These are phyloP conservation scores for Flaveria robusta DNA, from an alignment of 129 eudicot genomes.

Conservation along the genomic window DNA sequence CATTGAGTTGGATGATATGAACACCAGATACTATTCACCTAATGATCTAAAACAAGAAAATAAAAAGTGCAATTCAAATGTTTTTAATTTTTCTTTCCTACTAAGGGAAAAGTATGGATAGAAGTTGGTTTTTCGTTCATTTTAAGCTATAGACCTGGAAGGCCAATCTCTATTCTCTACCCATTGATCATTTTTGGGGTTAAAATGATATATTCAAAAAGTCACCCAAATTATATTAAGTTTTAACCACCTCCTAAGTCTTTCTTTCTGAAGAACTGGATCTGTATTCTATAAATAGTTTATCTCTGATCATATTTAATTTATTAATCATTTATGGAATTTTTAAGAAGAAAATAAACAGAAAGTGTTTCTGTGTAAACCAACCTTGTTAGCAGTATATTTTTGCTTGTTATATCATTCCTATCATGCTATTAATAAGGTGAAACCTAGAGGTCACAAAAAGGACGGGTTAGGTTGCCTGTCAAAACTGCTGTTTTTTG, in stretches of 20 bases:
- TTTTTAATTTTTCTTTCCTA: too few species aligned
- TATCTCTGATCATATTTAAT: not conserved
- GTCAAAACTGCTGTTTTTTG: not conserved
- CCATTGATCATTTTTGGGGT: not conserved
- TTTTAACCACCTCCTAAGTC: not conserved
- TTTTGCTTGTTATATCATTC: not conserved
- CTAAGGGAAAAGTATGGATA: not conserved
- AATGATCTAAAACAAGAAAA: not conserved
- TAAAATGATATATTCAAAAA: not conserved
- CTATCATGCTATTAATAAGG: not conserved
- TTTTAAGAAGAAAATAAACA: not conserved
- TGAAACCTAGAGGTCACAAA: slow-evolving; percentile 3
- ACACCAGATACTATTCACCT: not conserved
- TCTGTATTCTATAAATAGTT: not conserved
- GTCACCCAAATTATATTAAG: not conserved
- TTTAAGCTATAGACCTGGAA: not conserved
- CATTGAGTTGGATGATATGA: not conserved
- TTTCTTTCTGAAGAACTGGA: not conserved
- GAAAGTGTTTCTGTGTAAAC: not conserved
- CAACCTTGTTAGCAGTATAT: not conserved
- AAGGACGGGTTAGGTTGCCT: not conserved
- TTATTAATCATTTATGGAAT: not conserved
- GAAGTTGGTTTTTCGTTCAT: not conserved
- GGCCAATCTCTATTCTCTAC: not conserved
- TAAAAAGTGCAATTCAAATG: not conserved